Base-by-base conservation (phyloP, 2,329 filamentous ascomycete genomes). In the Colletotrichum incanum region DNA sequence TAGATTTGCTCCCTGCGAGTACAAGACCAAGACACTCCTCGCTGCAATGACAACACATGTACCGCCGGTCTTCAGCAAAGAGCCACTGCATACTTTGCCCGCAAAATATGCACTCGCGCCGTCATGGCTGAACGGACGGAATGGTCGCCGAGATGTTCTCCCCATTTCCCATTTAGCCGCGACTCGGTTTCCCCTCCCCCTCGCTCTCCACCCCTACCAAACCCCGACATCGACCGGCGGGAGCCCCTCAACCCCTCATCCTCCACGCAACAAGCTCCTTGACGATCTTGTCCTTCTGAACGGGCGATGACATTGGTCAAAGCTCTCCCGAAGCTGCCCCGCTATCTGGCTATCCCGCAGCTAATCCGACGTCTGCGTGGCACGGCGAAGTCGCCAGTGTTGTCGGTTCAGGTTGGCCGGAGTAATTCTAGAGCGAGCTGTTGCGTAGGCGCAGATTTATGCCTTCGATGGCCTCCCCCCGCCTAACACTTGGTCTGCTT, bases 91-190 rank as follows among this genome's bases (percentile, higher is more conserved):
- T 49, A 37, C 14, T 12, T 49, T 18, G 31, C 31, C 43, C 37
- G 31, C 43, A 47, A 31, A 37, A 39, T 11, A 50, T 9, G 31
- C 43, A 16, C 43, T 28, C 31, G 28, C 5, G 28, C 28, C 43
- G 45, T 52, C 26, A 67, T 39, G 39, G 56, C 56, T 62, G 39
- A 47, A 62, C 45, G 49, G 49, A 47, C 47, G 49, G 39, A 49
- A 12, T 54, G 55, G 11, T 52, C 26, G 12, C 55, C 20, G 58
- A 55, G 47, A 43, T 23, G 18, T 31, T 31, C 31, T 31, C 41
- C 20, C 41, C 20, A 55, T 58, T 61, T 67, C 50, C 43, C 59
- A 72, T 72, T 72, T 72, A 72, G 69, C 69, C 69, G 69, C 65
- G 45, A 69, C 37, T 39, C 9, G 14, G 11, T 1, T n/a, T 45